These are phyloP conservation scores for Xerocomellus chrysenteron DNA, from an alignment of 768 basidiomycete genomes.

Conservation along the genomic window DNA sequence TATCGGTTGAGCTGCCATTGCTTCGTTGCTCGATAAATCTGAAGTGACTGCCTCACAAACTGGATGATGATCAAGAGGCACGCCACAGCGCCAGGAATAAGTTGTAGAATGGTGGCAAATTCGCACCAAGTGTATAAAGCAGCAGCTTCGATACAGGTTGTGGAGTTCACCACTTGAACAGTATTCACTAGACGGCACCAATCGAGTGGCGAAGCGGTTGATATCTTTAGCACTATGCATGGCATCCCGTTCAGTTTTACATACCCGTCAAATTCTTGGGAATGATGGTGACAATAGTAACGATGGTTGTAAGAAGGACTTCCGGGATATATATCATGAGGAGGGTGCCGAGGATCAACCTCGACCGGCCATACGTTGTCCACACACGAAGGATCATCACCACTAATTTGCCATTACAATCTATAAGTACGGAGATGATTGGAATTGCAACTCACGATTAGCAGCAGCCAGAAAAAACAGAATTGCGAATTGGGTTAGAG, in stretches of 20 bases:
- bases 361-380: constrained; percentile 6
- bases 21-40: no score
- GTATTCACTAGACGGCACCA: neutral
- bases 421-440: neutral
- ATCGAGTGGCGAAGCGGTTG: no score
- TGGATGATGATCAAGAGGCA: neutral
- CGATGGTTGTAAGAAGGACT: neutral
- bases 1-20: no score
- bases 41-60: neutral
- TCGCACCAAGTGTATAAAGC: neutral
- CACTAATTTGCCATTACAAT: neutral
- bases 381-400: constrained; percentile 13
- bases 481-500: neutral
- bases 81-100: neutral
- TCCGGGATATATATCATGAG: neutral
- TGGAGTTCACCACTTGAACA: neutral
- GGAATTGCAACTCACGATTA: neutral
- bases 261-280: neutral
- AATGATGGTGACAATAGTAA: neutral
- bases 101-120: neutral
- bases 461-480: constrained; percentile 7
- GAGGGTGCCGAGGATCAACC: constrained; percentile 1
- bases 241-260: no score
- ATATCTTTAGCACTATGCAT: neutral
- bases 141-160: neutral